Evolutionary conservation across 1,284 basidiomycete species (phyloP).

Genomic region (Cystobasidium pallidum): DNA sequence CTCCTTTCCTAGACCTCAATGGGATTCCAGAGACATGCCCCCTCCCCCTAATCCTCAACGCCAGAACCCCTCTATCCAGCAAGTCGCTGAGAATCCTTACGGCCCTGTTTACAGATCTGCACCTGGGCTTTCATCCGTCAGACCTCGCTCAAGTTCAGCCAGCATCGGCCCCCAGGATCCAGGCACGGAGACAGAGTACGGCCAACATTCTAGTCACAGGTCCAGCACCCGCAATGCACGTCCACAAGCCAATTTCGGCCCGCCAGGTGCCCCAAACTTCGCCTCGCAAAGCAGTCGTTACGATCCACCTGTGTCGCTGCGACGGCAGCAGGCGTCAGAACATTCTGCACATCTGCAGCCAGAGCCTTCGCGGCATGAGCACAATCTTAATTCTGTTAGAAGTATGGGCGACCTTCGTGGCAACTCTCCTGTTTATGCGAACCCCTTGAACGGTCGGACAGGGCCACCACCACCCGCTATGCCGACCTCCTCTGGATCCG

Average conservation of each 20-base stretch:
- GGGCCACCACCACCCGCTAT: not conserved
- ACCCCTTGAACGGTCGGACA: not conserved
- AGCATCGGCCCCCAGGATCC: not conserved
- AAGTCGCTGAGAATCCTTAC: slow-evolving; percentile 19
- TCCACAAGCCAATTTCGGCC: slow-evolving; percentile 6
- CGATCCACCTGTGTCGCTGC: not conserved
- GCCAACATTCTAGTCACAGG: not conserved
- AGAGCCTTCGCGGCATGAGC: slow-evolving; percentile 1
- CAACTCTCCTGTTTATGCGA: slow-evolving; percentile 1
- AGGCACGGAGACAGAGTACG: not conserved
- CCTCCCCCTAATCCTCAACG: slow-evolving; percentile 4
- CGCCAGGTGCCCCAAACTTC: slow-evolving; percentile 18
- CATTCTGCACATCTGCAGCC: slow-evolving; percentile 10
- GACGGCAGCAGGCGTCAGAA: not conserved
- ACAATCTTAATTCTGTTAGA: not conserved
- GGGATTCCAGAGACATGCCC: slow-evolving; percentile 8
- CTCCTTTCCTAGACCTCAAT: not conserved
- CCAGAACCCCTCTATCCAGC: not conserved
- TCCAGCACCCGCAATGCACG: slow-evolving; percentile 5
- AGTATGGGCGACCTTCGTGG: slow-evolving; percentile 34
- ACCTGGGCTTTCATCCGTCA: not conserved
- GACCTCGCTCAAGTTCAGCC: slow-evolving; percentile 22
- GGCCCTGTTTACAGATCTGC: slow-evolving; percentile 17
- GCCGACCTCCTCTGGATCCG: not conserved
- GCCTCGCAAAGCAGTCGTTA: slow-evolving; percentile 3